These are phyloP conservation scores for Haplographium delicatum DNA, from an alignment of 495 filamentous ascomycete genomes.

Conservation along the genomic window DNA sequence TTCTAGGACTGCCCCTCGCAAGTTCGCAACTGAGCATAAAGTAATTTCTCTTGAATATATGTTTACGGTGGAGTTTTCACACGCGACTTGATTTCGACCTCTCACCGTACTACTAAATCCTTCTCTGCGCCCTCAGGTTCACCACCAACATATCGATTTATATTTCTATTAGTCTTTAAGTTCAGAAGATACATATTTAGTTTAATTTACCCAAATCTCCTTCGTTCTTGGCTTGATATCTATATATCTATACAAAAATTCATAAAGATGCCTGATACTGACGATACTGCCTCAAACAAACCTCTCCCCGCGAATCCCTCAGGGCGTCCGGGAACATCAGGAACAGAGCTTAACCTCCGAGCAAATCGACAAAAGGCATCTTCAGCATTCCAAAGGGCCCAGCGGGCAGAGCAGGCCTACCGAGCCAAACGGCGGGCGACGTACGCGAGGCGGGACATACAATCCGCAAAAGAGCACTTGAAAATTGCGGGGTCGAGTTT, in stretches of 20 bases:
- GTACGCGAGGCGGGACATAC: constrained; percentile 9
- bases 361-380: constrained; percentile 11
- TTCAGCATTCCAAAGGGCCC: constrained; percentile 15
- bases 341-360: constrained; percentile 16
- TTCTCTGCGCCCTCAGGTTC: background rate
- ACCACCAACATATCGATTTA: background rate
- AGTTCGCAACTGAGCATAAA: background rate
- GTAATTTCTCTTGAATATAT: constrained; percentile 4
- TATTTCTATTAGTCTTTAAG: background rate
- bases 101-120: background rate
- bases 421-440: constrained; percentile 9
- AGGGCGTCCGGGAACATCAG: constrained; percentile 11
- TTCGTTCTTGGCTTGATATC: background rate
- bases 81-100: background rate
- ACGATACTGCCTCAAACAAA: background rate
- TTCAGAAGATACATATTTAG: background rate
- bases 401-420: constrained; percentile 18
- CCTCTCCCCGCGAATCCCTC: constrained; percentile 6
- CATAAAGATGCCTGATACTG: background rate
- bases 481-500: constrained; percentile 1
- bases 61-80: background rate
- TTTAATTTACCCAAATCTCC: background rate
- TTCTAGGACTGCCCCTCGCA: background rate
- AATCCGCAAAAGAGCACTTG: constrained; percentile 12
- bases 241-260: background rate